Evolutionary conservation across 805 yeast genomes (phyloP), one percentile per base, ranked within the genome.

Genomic region (Komagataella phaffii): DNA sequence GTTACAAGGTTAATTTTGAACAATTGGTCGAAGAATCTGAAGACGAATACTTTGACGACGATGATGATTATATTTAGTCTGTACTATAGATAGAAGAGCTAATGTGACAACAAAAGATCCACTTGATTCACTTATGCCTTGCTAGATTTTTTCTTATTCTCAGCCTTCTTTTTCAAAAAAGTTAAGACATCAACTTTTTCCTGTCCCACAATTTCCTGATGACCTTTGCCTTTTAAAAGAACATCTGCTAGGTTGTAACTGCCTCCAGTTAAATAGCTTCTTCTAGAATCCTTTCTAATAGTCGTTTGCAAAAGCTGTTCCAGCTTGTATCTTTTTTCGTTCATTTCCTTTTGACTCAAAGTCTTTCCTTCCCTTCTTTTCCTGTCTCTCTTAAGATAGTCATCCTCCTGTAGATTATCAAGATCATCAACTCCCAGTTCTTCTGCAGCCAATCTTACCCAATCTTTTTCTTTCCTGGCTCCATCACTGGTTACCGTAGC

Each of bases 1-100:
- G 99, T 74, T 93, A 93, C 72, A 89, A 89, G 71, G 93, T 93
- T 60, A 93, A 93, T 74, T 93, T 93, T 63, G 99, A 93, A 68
- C 97, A 89, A 75, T 79, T 93, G 65, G 85, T 74, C 51, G 95
- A 88, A 51, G 97, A 88, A 52, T 75, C 82, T 54, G 95, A 88
- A 57, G 97, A 90, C 64, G 95, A 88, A 67, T 89, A 81, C 68
- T 89, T 81, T 68, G 85, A 80, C 62, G 76, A 75, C 61, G 81
- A 74, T 66, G 69, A 66, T 50, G 66, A 60, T 66, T 43, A 51
- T 46, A 44, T n/a, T 46, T 51, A n/a, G 18, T 19, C n/a, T 8
- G n/a, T 4, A 18, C 44, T 49, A 17, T 30, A 14, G 18, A n/a
- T 40, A 30, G 45, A 45, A 4, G 24, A 53, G 48, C 23, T 49